Evolutionary conservation across 23 red algal species (phyloP).

Genomic region (Gracilaria domingensis): DNA sequence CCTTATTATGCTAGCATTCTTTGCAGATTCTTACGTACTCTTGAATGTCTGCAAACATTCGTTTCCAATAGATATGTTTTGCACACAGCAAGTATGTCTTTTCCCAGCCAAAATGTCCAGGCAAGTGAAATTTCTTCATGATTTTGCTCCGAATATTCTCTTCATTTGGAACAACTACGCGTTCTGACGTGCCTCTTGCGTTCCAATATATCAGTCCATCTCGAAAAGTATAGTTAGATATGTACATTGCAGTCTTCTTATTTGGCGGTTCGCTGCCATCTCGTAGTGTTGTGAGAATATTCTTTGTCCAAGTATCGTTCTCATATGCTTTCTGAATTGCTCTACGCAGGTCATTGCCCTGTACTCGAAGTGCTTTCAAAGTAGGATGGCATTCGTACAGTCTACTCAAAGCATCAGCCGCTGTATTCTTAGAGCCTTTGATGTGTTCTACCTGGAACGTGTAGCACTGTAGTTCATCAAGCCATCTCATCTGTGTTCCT

Average conservation of each 20-base stretch:
- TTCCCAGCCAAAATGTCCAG: constrained; percentile 26
- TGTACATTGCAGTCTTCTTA: constrained; percentile 26
- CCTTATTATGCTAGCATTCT: constrained; percentile 32
- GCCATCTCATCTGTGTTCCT: constrained; percentile 31
- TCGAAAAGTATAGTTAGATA: constrained; percentile 31
- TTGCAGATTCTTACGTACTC: constrained; percentile 5
- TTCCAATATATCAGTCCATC: constrained; percentile 24
- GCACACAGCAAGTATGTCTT: constrained; percentile 44
- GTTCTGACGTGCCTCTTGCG: neutral
- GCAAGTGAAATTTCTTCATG: constrained; percentile 23
- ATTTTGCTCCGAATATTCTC: neutral
- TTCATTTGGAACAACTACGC: constrained; percentile 2
- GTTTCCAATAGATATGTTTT: constrained; percentile 35
- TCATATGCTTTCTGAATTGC: constrained; percentile 29
- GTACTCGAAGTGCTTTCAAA: neutral
- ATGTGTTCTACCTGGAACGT: constrained; percentile 2
- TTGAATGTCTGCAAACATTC: constrained; percentile 39
- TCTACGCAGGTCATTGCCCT: neutral
- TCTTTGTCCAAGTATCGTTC: neutral
- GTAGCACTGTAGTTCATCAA: constrained; percentile 30
- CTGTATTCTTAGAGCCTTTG: neutral
- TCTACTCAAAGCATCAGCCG: neutral
- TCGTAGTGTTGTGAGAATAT: constrained; percentile 11
- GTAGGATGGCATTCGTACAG: neutral
- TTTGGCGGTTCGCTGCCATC: neutral